Evolutionary conservation across 23 red algal species (phyloP), one percentile per base, ranked within the genome.

Genomic region (Gracilariopsis chorda): DNA sequence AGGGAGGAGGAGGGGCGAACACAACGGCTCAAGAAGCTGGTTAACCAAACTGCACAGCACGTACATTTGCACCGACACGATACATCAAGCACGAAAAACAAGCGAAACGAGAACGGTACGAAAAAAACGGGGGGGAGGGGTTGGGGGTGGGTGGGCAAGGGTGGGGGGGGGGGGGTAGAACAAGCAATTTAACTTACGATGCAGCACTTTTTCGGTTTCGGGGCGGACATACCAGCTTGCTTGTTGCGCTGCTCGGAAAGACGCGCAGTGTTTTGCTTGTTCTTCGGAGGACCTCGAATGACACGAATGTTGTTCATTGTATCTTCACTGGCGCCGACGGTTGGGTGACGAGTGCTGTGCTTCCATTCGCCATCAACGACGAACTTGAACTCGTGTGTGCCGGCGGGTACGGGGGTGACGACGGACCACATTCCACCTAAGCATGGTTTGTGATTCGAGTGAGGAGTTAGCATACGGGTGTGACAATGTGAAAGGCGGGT

Each of bases 371-470:
- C 95, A 59, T 97, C 95, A 1, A 97, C 95, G 0, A 97, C 87
- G 74, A 97, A 97, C 40, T 97, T 97, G 84, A 97, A 97, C 77
- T 97, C 95, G 49, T 97, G 95, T 14, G 95, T 97, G 0, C 95
- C 95, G 7, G 89, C 82, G n/a, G 95, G 95, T 28, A 97, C 95
- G 6, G 90, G 95, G 6, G 95, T 97, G 17, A 97, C 95, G 8
- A 97, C 95, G 16, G 90, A 94, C 90, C 90, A 93, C 84, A 97
- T 93, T 39, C 95, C 95, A 36, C 95, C 88, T 82, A 28, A 25
- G 25, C 14, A 78, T 45, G 27, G 49, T 14, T 16, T 55, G n/a
- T n/a, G n/a, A n/a, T 23, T 7, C 23, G 60, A 65, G 60, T 4
- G 23, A 32, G 21, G 56, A 65, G 60, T 65, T 14, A 34, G 28